Evolutionary conservation across 306 rosid species (phyloP).

Genomic region (Citrullus mucosospermus): DNA sequence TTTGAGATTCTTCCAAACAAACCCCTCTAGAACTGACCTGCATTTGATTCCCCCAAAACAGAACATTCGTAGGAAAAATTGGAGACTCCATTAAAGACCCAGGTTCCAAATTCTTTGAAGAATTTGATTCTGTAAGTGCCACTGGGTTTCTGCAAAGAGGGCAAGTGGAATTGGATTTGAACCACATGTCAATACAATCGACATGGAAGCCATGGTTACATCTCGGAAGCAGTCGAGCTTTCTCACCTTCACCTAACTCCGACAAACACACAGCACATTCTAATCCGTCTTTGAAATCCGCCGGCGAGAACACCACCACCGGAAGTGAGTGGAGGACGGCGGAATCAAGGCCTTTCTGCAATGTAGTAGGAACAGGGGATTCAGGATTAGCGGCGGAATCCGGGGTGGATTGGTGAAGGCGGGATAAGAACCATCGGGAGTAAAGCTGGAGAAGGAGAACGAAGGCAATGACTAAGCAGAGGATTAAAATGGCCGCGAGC

Average conservation of each 20-base stretch:
- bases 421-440: constrained; percentile 58
- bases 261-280: constrained; percentile 88
- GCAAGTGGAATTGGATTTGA: constrained; percentile 76
- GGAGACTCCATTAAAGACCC: constrained; percentile 36
- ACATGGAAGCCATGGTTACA: constrained; percentile 94
- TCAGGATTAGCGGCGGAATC: constrained; percentile 38
- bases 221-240: constrained; percentile 52
- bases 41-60: constrained; percentile 74
- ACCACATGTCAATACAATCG: constrained; percentile 94
- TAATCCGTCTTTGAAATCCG: constrained; percentile 71
- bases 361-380: constrained; percentile 11
- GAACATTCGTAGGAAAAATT: constrained; percentile 69
- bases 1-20: constrained; percentile 32
- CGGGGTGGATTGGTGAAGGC: constrained; percentile 3
- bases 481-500: constrained; percentile 52
- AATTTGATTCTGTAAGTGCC: constrained; percentile 5
- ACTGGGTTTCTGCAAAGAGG: constrained; percentile 75
- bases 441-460: constrained; percentile 67
- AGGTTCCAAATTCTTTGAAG: constrained; percentile 9
- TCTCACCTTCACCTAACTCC: constrained; percentile 57
- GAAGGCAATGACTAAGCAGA: constrained; percentile 50
- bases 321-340: constrained; percentile 54
- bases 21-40: constrained; percentile 40
- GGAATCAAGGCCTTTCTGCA: constrained; percentile 53
- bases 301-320: constrained; percentile 27